These are phyloP conservation scores for Ajuga chamaepitys DNA, from an alignment of 257 asterid species.

Conservation along the genomic window DNA sequence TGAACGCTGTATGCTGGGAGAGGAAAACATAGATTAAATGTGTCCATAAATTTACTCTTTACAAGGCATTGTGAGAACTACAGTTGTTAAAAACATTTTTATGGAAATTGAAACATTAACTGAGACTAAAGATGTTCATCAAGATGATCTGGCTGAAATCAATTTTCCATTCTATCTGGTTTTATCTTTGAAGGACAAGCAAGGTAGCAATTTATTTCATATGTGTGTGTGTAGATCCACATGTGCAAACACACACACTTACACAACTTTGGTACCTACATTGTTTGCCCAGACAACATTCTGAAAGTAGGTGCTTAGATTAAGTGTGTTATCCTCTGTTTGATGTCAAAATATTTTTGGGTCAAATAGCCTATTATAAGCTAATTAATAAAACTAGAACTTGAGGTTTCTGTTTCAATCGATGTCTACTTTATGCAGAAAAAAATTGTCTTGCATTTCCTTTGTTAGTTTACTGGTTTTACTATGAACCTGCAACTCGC, in stretches of 20 bases:
- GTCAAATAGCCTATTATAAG: neutral
- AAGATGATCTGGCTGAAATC: conserved; percentile 16
- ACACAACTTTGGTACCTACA: neutral
- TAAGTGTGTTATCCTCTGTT: neutral
- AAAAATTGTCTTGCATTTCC: neutral
- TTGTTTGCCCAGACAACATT: neutral
- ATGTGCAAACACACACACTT: neutral
- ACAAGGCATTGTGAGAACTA: conserved; percentile 29
- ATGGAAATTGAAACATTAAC: conserved; percentile 28
- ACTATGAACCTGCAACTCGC: conserved; percentile 5
- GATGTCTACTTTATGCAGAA: neutral
- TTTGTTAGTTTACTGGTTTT: conserved; percentile 5
- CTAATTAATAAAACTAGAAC: neutral
- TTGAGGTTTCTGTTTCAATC: neutral
- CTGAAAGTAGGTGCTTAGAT: neutral
- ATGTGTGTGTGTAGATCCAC: neutral
- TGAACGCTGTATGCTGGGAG: conserved; percentile 37
- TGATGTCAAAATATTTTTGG: neutral
- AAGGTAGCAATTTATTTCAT: neutral
- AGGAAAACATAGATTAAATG: conserved; percentile 35
- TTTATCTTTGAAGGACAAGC: neutral
- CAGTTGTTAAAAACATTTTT: conserved; percentile 21
- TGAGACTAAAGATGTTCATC: conserved; percentile 14
- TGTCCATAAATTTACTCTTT: conserved; percentile 23
- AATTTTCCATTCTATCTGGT: neutral